phyloP scores from a whole-genome alignment of 495 filamentous ascomycete species.

The Aspergillus egyptiacus region DNA sequence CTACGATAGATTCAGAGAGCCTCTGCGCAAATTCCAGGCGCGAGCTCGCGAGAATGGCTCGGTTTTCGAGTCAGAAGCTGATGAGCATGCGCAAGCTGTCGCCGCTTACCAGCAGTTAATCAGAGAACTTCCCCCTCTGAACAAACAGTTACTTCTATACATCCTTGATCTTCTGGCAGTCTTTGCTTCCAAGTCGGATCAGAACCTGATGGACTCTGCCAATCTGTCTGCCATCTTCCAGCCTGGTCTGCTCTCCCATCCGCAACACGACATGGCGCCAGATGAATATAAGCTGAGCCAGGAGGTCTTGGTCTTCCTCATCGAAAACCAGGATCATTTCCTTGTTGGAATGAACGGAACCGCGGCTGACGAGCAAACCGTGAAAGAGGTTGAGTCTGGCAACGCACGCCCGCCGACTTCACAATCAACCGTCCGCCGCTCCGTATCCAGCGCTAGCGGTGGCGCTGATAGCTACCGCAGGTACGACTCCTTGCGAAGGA shows the following conservation, averaged over 20 bases:
- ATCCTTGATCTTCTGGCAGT: constrained; percentile 97
- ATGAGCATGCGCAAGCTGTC: constrained; percentile 74
- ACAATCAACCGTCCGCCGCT: constrained; percentile 59
- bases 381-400: constrained; percentile 73
- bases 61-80: constrained; percentile 40
- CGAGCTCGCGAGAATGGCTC: constrained; percentile 43
- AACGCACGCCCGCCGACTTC: constrained; percentile 50
- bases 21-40: constrained; percentile 68
- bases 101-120: constrained; percentile 81
- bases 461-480: constrained; percentile 80
- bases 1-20: constrained; percentile 85
- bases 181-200: constrained; percentile 94
- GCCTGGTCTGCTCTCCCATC: constrained; percentile 91
- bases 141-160: constrained; percentile 91
- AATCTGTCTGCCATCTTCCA: constrained; percentile 99
- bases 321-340: constrained; percentile 91
- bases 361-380: constrained; percentile 78
- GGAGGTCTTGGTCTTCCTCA: constrained; percentile 94
- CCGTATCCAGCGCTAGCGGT: constrained; percentile 80
- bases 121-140: constrained; percentile 85
- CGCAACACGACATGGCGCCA: constrained; percentile 89
- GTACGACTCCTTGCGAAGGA: constrained; percentile 65
- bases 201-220: constrained; percentile 91
- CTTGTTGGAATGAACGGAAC: constrained; percentile 93
- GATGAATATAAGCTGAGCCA: constrained; percentile 91